A percentile compares a stretch with the other conserved stretches of the same genome.
phyloP scores from a whole-genome alignment of 2,329 filamentous ascomycete genomes.

The Periconia macrospinosa region DNA sequence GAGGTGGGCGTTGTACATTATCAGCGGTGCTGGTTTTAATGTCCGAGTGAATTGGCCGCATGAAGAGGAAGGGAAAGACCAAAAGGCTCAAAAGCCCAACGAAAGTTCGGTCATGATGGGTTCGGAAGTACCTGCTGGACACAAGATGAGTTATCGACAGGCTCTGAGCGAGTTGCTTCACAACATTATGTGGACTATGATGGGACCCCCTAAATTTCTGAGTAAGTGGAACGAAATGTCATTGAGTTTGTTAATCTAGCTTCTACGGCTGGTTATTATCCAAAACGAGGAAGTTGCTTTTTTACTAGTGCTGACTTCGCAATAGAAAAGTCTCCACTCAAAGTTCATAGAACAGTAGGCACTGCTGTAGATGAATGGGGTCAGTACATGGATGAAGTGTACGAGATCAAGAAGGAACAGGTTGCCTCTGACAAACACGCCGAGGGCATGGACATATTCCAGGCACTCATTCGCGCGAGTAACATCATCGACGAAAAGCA shows the following conservation, averaged over 20 bases:
- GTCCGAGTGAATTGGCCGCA: constrained; percentile 60
- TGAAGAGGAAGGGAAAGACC: constrained; percentile 49
- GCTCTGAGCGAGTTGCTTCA: constrained; percentile 65
- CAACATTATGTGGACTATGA: constrained; percentile 63
- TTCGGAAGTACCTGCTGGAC: constrained; percentile 33
- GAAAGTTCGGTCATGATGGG: constrained; percentile 35
- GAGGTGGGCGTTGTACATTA: constrained; percentile 61
- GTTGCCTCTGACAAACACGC: constrained; percentile 37
- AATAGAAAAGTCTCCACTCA: constrained; percentile 42
- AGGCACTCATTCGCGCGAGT: constrained; percentile 39
- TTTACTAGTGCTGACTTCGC: not conserved
- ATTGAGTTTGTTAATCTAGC: not conserved
- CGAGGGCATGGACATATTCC: constrained; percentile 60
- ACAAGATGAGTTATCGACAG: constrained; percentile 65
- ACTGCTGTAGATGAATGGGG: constrained; percentile 65
- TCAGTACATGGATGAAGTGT: constrained; percentile 70
- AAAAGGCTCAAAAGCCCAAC: constrained; percentile 19
- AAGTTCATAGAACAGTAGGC: constrained; percentile 55
- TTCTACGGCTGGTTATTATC: not conserved
- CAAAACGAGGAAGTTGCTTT: not conserved
- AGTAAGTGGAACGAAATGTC: constrained; percentile 36
- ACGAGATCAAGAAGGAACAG: constrained; percentile 62
- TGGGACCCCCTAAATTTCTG: constrained; percentile 63
- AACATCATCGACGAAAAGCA: constrained; percentile 38
- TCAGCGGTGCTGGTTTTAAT: constrained; percentile 73